Evolutionary conservation across 2,329 filamentous ascomycete species (phyloP).

Genomic region (Arthrocladium fulminans): DNA sequence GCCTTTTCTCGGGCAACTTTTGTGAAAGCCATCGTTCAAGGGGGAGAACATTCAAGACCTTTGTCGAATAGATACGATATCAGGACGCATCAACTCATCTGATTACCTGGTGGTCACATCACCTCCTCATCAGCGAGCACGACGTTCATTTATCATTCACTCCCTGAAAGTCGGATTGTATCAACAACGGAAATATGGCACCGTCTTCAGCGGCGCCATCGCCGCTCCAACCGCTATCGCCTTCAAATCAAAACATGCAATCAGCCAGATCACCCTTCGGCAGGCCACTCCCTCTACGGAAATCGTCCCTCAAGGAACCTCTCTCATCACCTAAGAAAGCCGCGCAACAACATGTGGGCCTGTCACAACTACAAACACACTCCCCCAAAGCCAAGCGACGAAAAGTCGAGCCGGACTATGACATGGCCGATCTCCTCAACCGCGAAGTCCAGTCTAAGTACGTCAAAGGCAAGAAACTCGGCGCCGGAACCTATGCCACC

Average conservation of each 20-base stretch:
- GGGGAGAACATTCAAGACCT: too few relatives aligned
- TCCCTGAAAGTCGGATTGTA: neutral
- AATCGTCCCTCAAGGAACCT: slow-evolving; percentile 23
- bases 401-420: slow-evolving; percentile 27
- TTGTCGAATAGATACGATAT: too few relatives aligned
- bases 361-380: neutral
- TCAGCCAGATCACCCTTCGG: slow-evolving; percentile 3
- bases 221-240: slow-evolving; percentile 33
- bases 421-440: slow-evolving; percentile 66
- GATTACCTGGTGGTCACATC: neutral
- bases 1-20: neutral
- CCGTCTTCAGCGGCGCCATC: slow-evolving; percentile 32
- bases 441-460: slow-evolving; percentile 79
- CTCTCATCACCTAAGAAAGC: slow-evolving; percentile 28
- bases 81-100: neutral
- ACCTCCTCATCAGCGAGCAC: too few relatives aligned
- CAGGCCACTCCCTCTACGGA: slow-evolving; percentile 6
- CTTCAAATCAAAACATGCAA: slow-evolving; percentile 22
- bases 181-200: slow-evolving; percentile 9
- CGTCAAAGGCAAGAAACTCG: slow-evolving; percentile 83
- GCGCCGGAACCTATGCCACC: slow-evolving; percentile 93
- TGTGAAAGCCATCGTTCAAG: slow-evolving; percentile 5
- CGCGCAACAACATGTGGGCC: slow-evolving; percentile 11
- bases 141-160: too few relatives aligned
- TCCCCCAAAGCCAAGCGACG: slow-evolving; percentile 15